Conservation (phyloP, 2,329 filamentous ascomycete genomes). For the Ceratocystis huliohia region DNA sequence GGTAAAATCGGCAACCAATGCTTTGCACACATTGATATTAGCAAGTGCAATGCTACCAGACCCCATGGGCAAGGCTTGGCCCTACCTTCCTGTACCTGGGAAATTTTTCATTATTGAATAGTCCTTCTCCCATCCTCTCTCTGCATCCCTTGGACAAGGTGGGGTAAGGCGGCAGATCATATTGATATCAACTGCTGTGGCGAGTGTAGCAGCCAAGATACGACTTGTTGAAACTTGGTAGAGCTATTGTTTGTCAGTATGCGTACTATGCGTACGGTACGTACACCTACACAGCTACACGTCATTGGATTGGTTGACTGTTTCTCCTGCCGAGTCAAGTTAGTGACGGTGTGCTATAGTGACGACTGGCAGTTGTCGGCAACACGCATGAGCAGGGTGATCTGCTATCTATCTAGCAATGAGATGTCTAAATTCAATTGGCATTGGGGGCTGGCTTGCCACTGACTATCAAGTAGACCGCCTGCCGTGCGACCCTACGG, state of each 20-base stretch:
- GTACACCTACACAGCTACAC: background rate
- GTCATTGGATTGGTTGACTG: no score
- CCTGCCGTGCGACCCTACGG: background rate
- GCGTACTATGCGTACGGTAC: background rate
- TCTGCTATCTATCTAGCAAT: background rate
- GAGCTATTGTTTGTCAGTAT: background rate
- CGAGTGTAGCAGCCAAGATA: background rate
- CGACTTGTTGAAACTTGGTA: background rate
- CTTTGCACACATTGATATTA: background rate
- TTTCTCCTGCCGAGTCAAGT: no score
- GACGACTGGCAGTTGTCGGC: background rate
- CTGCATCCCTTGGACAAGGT: background rate
- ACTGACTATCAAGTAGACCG: background rate
- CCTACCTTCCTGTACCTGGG: background rate
- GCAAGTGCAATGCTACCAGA: background rate
- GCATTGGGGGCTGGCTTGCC: background rate
- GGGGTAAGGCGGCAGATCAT: background rate
- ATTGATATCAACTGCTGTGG: background rate
- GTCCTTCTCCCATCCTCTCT: background rate
- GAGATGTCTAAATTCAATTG: background rate
- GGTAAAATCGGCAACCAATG: background rate
- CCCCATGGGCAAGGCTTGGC: no score
- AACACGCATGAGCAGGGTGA: background rate
- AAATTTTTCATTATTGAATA: background rate
- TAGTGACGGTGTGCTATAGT: background rate